phyloP scores from a whole-genome alignment of 352 stramenopile species.

The Pythium scleroteichum region DNA sequence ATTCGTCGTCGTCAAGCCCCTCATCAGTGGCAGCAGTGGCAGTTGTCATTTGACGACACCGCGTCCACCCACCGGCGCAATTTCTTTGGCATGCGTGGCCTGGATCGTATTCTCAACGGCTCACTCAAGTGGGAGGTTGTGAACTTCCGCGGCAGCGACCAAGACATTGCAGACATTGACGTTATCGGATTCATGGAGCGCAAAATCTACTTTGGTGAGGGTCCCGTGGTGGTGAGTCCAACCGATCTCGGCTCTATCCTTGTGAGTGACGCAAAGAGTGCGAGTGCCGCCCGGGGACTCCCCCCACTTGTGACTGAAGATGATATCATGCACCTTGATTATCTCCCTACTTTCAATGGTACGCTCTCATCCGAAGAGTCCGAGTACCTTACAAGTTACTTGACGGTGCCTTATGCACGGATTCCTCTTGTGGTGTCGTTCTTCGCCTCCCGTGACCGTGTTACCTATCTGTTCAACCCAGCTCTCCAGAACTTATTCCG shows the following conservation, averaged over 20 bases:
- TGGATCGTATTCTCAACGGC: slow-evolving; percentile 65
- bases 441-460: slow-evolving; percentile 91
- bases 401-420: slow-evolving; percentile 98
- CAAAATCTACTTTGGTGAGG: slow-evolving; percentile 88
- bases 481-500: slow-evolving; percentile 83
- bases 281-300: slow-evolving; percentile 29
- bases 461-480: slow-evolving; percentile 89
- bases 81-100: slow-evolving; percentile 74
- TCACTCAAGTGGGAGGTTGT: slow-evolving; percentile 85
- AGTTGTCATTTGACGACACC: slow-evolving; percentile 87
- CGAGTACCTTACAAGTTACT: slow-evolving; percentile 98
- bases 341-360: slow-evolving; percentile 96
- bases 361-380: slow-evolving; percentile 96
- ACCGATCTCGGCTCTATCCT: slow-evolving; percentile 63
- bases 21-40: slow-evolving; percentile 87
- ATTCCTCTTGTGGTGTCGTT: slow-evolving; percentile 98
- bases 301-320: slow-evolving; percentile 90
- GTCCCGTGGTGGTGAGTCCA: slow-evolving; percentile 79
- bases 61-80: slow-evolving; percentile 68
- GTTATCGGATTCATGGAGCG: slow-evolving; percentile 86
- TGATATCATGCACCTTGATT: slow-evolving; percentile 97
- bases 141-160: slow-evolving; percentile 85
- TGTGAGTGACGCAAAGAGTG: slow-evolving; percentile 49
- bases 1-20: slow-evolving; percentile 71
- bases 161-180: slow-evolving; percentile 90